Conservation (phyloP, 208 protist species). For the Crithidia acanthocephali region DNA sequence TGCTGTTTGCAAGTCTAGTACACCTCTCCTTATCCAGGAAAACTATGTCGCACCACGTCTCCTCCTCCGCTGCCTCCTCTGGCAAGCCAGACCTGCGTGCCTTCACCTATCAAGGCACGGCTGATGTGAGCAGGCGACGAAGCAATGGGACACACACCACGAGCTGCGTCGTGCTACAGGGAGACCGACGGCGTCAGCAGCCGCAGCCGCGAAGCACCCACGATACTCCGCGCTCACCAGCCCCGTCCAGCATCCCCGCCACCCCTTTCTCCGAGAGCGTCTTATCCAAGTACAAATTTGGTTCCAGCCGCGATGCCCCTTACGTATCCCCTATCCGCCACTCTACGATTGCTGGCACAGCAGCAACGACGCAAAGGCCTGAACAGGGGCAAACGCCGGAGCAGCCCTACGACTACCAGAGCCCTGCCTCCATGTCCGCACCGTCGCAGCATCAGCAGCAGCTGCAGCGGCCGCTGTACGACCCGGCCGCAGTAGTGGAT, state of each 20-base stretch:
- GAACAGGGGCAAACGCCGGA: no score
- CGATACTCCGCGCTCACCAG: not conserved
- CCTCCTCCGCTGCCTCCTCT: not conserved
- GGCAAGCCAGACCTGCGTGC: not conserved
- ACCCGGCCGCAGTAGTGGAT: no score
- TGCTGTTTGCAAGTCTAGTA: not conserved
- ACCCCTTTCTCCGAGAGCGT: not conserved
- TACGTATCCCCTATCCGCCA: slow-evolving; percentile 6
- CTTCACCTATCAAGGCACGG: not conserved
- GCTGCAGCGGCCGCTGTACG: not conserved
- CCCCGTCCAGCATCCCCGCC: not conserved
- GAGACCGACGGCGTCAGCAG: not conserved
- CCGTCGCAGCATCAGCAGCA: not conserved
- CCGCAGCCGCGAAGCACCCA: not conserved
- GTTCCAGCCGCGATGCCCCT: not conserved
- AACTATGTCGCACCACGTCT: not conserved
- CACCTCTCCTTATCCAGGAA: not conserved
- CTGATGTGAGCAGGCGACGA: not conserved
- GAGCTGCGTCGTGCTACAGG: no score
- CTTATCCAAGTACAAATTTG: slow-evolving; percentile 5
- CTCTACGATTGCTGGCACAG: not conserved
- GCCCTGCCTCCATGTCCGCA: no score
- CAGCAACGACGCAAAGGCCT: no score
- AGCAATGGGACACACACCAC: not conserved
- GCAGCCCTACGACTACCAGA: no score